Conservation (phyloP, 192 early-diverging fungal species). For the Allomyces macrogynus region DNA sequence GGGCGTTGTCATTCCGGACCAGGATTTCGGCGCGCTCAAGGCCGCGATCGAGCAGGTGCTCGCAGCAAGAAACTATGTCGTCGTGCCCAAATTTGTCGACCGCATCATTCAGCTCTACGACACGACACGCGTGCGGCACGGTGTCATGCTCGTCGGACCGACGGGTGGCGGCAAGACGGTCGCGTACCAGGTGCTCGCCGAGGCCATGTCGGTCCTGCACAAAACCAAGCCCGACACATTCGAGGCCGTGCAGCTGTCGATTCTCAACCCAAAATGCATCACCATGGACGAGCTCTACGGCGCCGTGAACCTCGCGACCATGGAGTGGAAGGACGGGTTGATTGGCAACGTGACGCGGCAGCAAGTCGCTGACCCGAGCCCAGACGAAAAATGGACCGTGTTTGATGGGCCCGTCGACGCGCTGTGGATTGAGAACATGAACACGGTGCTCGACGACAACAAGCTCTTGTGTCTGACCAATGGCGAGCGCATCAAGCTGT, state of each 20-base stretch:
- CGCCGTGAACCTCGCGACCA: constrained; percentile 37
- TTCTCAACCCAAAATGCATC: constrained; percentile 41
- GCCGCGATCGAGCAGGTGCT: constrained; percentile 27
- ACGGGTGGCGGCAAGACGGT: constrained; percentile 42
- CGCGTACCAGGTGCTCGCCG: constrained; percentile 29
- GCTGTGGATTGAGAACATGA: constrained; percentile 44
- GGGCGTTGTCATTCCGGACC: constrained; percentile 22
- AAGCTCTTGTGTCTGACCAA: constrained; percentile 41
- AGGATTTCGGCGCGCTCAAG: constrained; percentile 24
- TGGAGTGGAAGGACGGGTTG: constrained; percentile 44
- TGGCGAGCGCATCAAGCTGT: constrained; percentile 41
- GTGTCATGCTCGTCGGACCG: constrained; percentile 41
- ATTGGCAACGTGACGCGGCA: constrained; percentile 28
- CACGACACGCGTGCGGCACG: constrained; percentile 34
- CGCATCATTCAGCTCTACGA: constrained; percentile 34
- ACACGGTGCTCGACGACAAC: constrained; percentile 42
- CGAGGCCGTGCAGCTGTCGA: constrained; percentile 29
- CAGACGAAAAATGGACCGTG: constrained; percentile 41
- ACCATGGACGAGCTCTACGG: constrained; percentile 39
- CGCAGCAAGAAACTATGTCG: constrained; percentile 17
- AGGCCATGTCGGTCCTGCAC: constrained; percentile 18
- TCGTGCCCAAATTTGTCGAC: constrained; percentile 24
- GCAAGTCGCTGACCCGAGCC: constrained; percentile 28
- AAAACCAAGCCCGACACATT: constrained; percentile 16
- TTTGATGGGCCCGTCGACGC: constrained; percentile 40